Evolutionary conservation across 805 yeast genomes (phyloP).

Genomic region (Candida hispaniensis): DNA sequence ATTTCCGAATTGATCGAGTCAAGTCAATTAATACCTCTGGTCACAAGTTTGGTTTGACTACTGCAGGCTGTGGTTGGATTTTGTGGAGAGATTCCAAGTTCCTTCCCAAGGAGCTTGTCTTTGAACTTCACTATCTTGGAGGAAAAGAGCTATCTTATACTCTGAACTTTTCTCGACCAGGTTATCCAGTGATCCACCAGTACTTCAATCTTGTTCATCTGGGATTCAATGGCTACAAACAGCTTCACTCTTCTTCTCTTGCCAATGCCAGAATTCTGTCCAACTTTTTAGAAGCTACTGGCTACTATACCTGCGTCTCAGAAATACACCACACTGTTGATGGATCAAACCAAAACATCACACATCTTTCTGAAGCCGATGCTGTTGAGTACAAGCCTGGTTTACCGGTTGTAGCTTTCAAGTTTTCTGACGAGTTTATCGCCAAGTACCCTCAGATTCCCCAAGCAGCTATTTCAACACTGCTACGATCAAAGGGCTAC

Average conservation of each 20-base stretch:
- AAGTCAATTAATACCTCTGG: constrained; percentile 82
- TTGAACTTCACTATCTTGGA: constrained; percentile 74
- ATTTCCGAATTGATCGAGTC: constrained; percentile 66
- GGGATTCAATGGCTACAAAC: constrained; percentile 63
- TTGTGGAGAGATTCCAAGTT: constrained; percentile 58
- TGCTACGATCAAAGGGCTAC: constrained; percentile 72
- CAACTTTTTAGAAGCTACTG: constrained; percentile 52
- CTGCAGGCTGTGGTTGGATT: constrained; percentile 92
- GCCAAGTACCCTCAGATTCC: constrained; percentile 67
- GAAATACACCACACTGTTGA: constrained; percentile 53
- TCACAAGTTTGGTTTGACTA: constrained; percentile 82
- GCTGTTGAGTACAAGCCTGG: constrained; percentile 50
- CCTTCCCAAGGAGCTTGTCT: constrained; percentile 62
- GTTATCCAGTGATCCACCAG: constrained; percentile 81
- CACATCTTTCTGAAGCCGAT: constrained; percentile 19
- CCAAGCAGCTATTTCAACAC: constrained; percentile 59
- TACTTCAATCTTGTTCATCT: constrained; percentile 66
- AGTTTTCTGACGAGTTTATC: constrained; percentile 48
- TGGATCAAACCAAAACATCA: constrained; percentile 10
- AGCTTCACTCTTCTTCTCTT: constrained; percentile 50
- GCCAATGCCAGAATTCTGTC: constrained; percentile 60
- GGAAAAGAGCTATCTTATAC: constrained; percentile 81
- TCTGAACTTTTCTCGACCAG: constrained; percentile 85
- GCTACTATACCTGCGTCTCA: constrained; percentile 61
- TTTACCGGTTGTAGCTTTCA: constrained; percentile 83